phyloP scores from a whole-genome alignment of 371 early-diverging fungal genomes.

The Mortierella sp. region DNA sequence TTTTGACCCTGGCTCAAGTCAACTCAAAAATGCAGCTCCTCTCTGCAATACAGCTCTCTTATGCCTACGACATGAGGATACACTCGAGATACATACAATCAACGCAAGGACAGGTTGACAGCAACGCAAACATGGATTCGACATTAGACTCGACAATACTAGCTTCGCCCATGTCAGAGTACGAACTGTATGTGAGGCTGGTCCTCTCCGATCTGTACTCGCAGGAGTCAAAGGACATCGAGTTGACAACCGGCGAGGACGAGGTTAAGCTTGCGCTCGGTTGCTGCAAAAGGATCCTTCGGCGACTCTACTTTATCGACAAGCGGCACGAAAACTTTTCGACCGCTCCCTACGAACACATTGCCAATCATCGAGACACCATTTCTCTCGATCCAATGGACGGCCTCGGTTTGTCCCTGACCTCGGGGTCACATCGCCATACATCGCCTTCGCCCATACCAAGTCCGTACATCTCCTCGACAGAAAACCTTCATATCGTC shows the following conservation, averaged over 20 bases:
- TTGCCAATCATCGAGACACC: neutral
- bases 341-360: neutral
- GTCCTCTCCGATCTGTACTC: conserved; percentile 29
- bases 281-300: conserved; percentile 29
- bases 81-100: neutral
- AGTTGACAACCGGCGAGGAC: neutral
- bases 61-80: conserved; percentile 24
- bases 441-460: neutral
- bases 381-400: neutral
- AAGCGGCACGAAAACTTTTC: neutral
- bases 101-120: neutral
- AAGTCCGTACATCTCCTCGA: conserved; percentile 29
- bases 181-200: conserved; percentile 34
- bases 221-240: conserved; percentile 1
- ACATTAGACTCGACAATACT: neutral
- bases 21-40: conserved; percentile 24
- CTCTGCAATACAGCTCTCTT: conserved; percentile 18
- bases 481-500: conserved; percentile 31
- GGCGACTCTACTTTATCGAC: conserved; percentile 40
- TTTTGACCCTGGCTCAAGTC: conserved; percentile 29
- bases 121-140: neutral
- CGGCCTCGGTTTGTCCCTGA: neutral
- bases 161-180: conserved; percentile 26
- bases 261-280: conserved; percentile 10
- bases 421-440: neutral